A percentile compares a stretch with the other conserved stretches of the same genome.
phyloP scores from a whole-genome alignment of 1,284 basidiomycete genomes.

The Prillingera fragicola region DNA sequence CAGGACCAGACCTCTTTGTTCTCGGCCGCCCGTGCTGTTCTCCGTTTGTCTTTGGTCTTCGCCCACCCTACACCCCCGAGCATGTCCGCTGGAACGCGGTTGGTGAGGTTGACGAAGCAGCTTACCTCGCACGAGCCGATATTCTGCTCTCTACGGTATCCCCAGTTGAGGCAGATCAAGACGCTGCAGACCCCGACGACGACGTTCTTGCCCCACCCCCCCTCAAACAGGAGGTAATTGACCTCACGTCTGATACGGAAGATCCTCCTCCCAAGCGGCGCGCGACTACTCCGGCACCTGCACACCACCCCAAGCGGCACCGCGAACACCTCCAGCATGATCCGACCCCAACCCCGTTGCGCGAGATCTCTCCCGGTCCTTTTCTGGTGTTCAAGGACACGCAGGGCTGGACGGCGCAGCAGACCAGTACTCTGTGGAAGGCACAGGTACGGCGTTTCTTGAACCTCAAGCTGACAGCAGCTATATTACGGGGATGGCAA shows the following conservation, averaged over 20 bases:
- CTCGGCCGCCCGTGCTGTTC: background rate
- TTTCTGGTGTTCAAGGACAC: no score
- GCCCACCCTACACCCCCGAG: background rate
- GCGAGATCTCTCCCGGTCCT: no score
- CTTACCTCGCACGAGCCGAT: no score
- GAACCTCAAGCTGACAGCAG: background rate
- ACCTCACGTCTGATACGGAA: no score
- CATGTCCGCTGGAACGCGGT: background rate
- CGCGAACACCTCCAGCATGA: no score
- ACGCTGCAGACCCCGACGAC: background rate
- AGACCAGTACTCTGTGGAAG: background rate
- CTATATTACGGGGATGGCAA: background rate
- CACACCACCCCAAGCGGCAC: no score
- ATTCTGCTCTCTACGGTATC: background rate
- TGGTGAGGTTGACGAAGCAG: background rate
- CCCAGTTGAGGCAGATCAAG: background rate
- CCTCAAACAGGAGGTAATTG: no score
- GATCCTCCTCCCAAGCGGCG: no score
- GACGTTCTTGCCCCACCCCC: no score
- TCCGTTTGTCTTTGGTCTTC: constrained; percentile 1
- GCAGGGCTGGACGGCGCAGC: background rate
- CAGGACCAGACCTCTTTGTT: background rate
- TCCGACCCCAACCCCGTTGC: no score
- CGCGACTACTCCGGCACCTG: no score
- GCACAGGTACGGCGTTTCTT: background rate